These are phyloP conservation scores for Aquanectria penicillioides DNA, from an alignment of 2,329 filamentous ascomycete genomes.

Conservation along the genomic window DNA sequence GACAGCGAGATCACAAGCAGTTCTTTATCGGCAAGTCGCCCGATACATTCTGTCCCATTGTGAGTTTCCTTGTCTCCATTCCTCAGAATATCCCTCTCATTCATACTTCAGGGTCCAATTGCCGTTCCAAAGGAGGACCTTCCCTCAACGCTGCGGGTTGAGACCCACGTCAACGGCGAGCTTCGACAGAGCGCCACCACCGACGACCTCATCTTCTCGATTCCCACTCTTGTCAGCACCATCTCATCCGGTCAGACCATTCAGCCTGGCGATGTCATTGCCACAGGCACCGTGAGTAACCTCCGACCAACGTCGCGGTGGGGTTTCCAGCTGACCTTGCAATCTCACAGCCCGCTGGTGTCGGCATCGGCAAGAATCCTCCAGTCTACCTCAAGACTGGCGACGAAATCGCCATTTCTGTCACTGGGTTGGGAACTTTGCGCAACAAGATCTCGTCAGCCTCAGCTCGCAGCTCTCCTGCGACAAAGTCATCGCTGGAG, in stretches of 20 bases:
- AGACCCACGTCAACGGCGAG: slow-evolving; percentile 58
- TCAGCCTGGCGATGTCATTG: slow-evolving; percentile 57
- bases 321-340: not conserved
- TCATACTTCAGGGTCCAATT: slow-evolving; percentile 54
- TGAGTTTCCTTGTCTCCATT: not conserved
- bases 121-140: slow-evolving; percentile 59
- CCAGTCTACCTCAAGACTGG: slow-evolving; percentile 53
- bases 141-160: slow-evolving; percentile 51
- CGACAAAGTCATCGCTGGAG: slow-evolving; percentile 8
- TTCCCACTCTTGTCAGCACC: slow-evolving; percentile 53
- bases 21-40: slow-evolving; percentile 67
- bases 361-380: slow-evolving; percentile 55
- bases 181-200: slow-evolving; percentile 56
- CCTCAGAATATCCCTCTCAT: not conserved
- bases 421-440: slow-evolving; percentile 29
- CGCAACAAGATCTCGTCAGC: slow-evolving; percentile 24
- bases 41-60: slow-evolving; percentile 62
- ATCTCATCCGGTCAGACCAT: slow-evolving; percentile 55
- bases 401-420: slow-evolving; percentile 52
- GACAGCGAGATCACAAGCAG: slow-evolving; percentile 66
- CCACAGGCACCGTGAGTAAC: slow-evolving; percentile 50
- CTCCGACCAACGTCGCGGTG: not conserved
- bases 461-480: not conserved
- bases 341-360: slow-evolving; percentile 49
- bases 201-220: slow-evolving; percentile 57